Percentiles rank a stretch among this genome's conserved stretches.
These are phyloP conservation scores for Alternaria burnsii DNA, from an alignment of 2,329 filamentous ascomycete genomes.

Conservation along the genomic window DNA sequence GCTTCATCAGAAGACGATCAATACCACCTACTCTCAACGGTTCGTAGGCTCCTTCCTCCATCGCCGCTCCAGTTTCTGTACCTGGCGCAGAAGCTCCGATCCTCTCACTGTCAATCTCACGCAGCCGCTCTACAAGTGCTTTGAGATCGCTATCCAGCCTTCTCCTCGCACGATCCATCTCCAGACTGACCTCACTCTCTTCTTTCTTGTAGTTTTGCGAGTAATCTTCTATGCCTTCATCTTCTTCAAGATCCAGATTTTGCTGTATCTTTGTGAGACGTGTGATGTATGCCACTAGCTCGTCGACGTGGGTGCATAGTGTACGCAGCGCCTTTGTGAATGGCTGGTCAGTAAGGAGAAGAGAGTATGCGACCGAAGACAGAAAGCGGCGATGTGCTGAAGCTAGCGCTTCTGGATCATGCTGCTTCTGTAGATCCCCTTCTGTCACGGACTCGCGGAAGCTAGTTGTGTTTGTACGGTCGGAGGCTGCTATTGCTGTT, in stretches of 20 bases:
- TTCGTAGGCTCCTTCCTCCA: slow-evolving; percentile 65
- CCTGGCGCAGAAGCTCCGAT: slow-evolving; percentile 42
- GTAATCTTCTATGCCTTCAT: slow-evolving; percentile 77
- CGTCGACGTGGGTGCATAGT: slow-evolving; percentile 78
- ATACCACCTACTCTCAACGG: slow-evolving; percentile 80
- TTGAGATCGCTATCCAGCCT: slow-evolving; percentile 74
- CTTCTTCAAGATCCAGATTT: slow-evolving; percentile 79
- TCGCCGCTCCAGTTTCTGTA: slow-evolving; percentile 16
- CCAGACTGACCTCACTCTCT: slow-evolving; percentile 71
- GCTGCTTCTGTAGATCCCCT: slow-evolving; percentile 49
- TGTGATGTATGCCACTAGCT: slow-evolving; percentile 77
- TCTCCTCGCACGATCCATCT: slow-evolving; percentile 70
- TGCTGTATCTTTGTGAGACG: slow-evolving; percentile 80
- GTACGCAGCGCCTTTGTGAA: slow-evolving; percentile 73
- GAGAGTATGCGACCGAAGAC: slow-evolving; percentile 68
- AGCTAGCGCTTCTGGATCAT: slow-evolving; percentile 86
- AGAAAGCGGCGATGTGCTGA: slow-evolving; percentile 82
- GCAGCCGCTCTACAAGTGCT: slow-evolving; percentile 63
- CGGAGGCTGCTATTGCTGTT: slow-evolving; percentile 13
- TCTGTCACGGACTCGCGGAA: slow-evolving; percentile 14
- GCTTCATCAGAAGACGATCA: slow-evolving; percentile 87
- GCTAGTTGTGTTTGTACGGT: slow-evolving; percentile 8
- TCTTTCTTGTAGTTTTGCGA: slow-evolving; percentile 67
- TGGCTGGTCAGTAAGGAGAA: slow-evolving; percentile 70
- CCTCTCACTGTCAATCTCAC: slow-evolving; percentile 66